Evolutionary conservation across 352 stramenopile genomes (phyloP).

Genomic region (Peronosclerospora sorghi): DNA sequence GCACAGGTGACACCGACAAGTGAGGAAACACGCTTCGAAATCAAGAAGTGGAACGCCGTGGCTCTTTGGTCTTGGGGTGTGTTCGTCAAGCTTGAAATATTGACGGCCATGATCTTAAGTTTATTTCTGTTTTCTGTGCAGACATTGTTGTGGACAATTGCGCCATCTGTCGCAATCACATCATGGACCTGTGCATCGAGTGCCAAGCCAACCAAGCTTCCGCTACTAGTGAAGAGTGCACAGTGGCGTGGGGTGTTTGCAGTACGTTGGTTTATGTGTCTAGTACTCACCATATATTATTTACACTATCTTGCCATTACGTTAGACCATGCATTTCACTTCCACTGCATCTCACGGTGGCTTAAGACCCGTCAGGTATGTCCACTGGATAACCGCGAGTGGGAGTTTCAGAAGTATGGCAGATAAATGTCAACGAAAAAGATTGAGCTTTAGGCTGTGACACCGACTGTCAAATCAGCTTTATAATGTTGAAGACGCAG

Average conservation of each 20-base stretch:
- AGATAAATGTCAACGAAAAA: conserved; percentile 50
- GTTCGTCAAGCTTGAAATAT: conserved; percentile 2
- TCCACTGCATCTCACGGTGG: conserved; percentile 99
- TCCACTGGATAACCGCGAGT: conserved; percentile 99
- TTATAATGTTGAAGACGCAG: conserved; percentile 1
- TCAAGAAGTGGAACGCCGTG: conserved; percentile 99
- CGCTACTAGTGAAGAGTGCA: conserved; percentile 81
- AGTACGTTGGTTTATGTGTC: conserved; percentile 36
- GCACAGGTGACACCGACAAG: conserved; percentile 5
- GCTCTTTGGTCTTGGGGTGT: conserved; percentile 98
- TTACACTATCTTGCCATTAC: conserved; percentile 10
- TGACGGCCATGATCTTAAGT: conserved; percentile 6
- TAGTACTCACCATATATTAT: conserved; percentile 1
- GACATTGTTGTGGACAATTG: conserved; percentile 86
- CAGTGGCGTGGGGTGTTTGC: conserved; percentile 79
- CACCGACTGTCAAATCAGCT: conserved; percentile 4
- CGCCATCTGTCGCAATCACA: conserved; percentile 99
- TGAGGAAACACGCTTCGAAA: conserved; percentile 94
- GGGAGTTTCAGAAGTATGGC: conserved; percentile 98
- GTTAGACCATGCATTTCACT: conserved; percentile 98
- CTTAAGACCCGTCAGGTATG: conserved; percentile 98
- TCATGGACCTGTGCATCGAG: conserved; percentile 99
- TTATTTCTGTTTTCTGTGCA: conserved; percentile 12
- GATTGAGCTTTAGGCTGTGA: conserved; percentile 3
- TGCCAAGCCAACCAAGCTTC: conserved; percentile 93